Conservation (phyloP, 495 filamentous ascomycete genomes). For the Patellaria atrata region DNA sequence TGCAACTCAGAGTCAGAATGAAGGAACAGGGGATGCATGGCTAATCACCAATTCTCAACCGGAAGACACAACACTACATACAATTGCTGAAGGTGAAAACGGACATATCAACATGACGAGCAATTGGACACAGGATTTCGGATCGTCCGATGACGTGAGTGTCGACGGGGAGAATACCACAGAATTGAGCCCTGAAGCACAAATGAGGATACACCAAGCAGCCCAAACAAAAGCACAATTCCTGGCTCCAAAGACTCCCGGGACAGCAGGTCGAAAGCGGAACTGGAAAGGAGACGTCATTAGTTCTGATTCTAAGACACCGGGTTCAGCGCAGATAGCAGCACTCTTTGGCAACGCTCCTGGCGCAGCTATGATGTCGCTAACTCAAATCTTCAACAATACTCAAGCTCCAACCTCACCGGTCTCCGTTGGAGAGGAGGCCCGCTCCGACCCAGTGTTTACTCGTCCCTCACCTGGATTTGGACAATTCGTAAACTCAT, state of each 20-base stretch:
- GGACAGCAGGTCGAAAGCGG: constrained; percentile 24
- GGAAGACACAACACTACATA: too few species aligned
- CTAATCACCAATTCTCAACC: too few species aligned
- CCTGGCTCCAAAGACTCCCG: constrained; percentile 24
- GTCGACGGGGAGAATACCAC: too few species aligned
- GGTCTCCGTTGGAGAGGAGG: constrained; percentile 17
- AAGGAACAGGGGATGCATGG: too few species aligned
- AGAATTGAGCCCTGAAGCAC: constrained; percentile 6
- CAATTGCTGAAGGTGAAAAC: too few species aligned
- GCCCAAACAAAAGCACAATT: constrained; percentile 16
- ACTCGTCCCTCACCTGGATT: constrained; percentile 30
- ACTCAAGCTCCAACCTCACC: constrained; percentile 31
- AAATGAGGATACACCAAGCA: constrained; percentile 1
- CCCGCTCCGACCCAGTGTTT: constrained; percentile 25
- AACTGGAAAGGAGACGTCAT: constrained; percentile 22
- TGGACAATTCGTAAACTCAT: constrained; percentile 18
- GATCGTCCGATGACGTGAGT: too few species aligned
- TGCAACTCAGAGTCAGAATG: too few species aligned
- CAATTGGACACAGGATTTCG: too few species aligned
- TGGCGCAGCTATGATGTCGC: constrained; percentile 16
- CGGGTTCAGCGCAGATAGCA: constrained; percentile 19
- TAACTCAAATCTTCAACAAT: constrained; percentile 29
- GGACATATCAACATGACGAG: too few species aligned
- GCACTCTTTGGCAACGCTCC: constrained; percentile 18
- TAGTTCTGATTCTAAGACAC: constrained; percentile 20